Base-by-base conservation (phyloP, 176 grass and related monocot genomes). In the Tillandsia leiboldiana region DNA sequence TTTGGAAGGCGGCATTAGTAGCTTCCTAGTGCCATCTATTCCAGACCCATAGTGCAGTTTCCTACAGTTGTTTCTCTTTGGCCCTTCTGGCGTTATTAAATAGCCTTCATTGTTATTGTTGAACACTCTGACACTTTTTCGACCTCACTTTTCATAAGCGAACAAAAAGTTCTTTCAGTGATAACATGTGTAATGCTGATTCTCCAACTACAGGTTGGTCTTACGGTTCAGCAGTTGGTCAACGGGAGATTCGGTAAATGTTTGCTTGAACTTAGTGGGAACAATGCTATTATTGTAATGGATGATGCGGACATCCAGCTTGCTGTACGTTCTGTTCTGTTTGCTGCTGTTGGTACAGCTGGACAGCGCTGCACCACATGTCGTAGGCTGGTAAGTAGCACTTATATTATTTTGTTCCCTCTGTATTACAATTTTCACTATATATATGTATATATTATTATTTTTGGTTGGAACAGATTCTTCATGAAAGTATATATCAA, bases 281-380 rank as follows among this genome's bases (percentile, higher is more conserved):
- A 99, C 82, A 93, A 99, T 80, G 94, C 94, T 66, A 93, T 99
- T 73, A 93, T 99, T 79, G 84, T 93, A 64, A 99, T 99, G 94
- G 89, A 99, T 83, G 94, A 99, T 59, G 94, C 94, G 62, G 94
- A 99, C 74, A 83, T 99, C 69, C 89, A 85, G 80, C 75, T 99
- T 67, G 94, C 94, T 81, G 94, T 99, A 7, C 89, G 94, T 13
- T 99, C 94, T 33, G 87, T 93, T 63, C 70, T 99, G 71, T 99
- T 99, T 72, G 94, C 94, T 83, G 89, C 94, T 85, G 94, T 99
- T 75, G 94, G 94, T 67, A 99, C 94, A 1, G 94, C 94, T 72
- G 94, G 94, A 70, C 94, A 99, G 54, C 81, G 89, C 10, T 99
- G 94, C 86, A 99, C 94, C 48, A 93, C 94, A 73, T 99, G 94